Evolutionary conservation across 371 early-diverging fungal species (phyloP).

Genomic region (Gilbertella persicaria): DNA sequence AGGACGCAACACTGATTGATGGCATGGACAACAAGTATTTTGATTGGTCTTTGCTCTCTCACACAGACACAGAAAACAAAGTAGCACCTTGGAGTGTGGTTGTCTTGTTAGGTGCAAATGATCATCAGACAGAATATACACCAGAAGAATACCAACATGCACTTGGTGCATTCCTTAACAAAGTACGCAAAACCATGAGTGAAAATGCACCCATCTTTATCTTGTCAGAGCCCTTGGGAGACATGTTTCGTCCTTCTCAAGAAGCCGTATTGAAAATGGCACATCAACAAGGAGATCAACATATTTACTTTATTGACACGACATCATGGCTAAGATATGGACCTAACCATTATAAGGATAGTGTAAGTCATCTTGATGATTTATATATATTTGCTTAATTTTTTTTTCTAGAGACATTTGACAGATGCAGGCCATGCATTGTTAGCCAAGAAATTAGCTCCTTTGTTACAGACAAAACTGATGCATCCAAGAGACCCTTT

Average conservation of each 20-base stretch:
- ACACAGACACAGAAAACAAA: conserved; percentile 8
- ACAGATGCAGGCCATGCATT: conserved; percentile 41
- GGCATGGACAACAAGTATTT: conserved; percentile 43
- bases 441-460: conserved; percentile 36
- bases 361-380: conserved; percentile 11
- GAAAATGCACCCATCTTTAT: conserved; percentile 36
- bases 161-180: conserved; percentile 5
- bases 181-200: conserved; percentile 5
- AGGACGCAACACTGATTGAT: conserved; percentile 31
- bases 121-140: conserved; percentile 15
- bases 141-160: conserved; percentile 11
- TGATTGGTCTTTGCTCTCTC: conserved; percentile 9
- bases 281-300: conserved; percentile 29
- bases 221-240: conserved; percentile 44
- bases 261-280: conserved; percentile 30
- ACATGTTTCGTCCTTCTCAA: conserved; percentile 40
- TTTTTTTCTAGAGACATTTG: conserved; percentile 24
- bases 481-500: conserved; percentile 34
- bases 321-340: conserved; percentile 44
- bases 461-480: conserved; percentile 34
- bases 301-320: conserved; percentile 44
- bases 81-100: conserved; percentile 23
- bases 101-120: conserved; percentile 26
- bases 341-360: conserved; percentile 28
- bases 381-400: neutral